phyloP scores from a whole-genome alignment of 2,329 filamentous ascomycete species.

The Cyphellophora attinorum region DNA sequence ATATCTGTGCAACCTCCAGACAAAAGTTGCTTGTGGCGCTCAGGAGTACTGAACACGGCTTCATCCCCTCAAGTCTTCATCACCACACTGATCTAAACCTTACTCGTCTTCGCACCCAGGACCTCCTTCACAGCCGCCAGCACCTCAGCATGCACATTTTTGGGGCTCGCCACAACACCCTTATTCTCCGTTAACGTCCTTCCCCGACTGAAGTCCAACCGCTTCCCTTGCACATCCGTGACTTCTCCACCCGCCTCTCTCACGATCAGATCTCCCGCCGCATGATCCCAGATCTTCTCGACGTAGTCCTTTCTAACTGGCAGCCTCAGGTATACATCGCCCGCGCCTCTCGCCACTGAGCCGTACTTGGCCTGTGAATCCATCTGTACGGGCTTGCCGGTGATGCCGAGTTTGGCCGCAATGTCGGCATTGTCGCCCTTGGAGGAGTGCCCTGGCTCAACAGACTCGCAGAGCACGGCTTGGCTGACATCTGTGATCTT shows the following conservation, averaged over 20 bases:
- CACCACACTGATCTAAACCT: slow-evolving; percentile 1
- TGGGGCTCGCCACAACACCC: slow-evolving; percentile 83
- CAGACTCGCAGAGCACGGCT: slow-evolving; percentile 92
- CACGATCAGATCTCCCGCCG: slow-evolving; percentile 87
- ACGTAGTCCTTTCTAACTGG: slow-evolving; percentile 80
- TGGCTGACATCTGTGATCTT: slow-evolving; percentile 61
- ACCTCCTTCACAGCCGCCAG: slow-evolving; percentile 76
- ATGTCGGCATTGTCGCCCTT: slow-evolving; percentile 83
- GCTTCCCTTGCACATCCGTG: slow-evolving; percentile 76
- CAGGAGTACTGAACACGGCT: too few species aligned
- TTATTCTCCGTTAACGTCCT: slow-evolving; percentile 83
- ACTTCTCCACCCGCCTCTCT: slow-evolving; percentile 87
- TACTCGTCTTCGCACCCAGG: slow-evolving; percentile 37
- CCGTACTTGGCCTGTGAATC: slow-evolving; percentile 98
- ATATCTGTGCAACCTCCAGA: too few species aligned
- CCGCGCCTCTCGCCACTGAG: slow-evolving; percentile 84
- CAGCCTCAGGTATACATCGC: slow-evolving; percentile 86
- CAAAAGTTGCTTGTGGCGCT: too few species aligned
- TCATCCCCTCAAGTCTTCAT: too few species aligned
- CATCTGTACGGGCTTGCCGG: slow-evolving; percentile 81
- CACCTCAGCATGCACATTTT: slow-evolving; percentile 63
- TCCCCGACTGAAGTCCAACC: slow-evolving; percentile 76
- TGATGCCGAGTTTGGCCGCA: slow-evolving; percentile 76
- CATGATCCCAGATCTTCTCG: slow-evolving; percentile 99
- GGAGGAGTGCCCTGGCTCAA: slow-evolving; percentile 84